Percentiles rank a stretch among this genome's conserved stretches.
Evolutionary conservation across 176 grass and related monocot species (phyloP).

Genomic region (Paspalum notatum): DNA sequence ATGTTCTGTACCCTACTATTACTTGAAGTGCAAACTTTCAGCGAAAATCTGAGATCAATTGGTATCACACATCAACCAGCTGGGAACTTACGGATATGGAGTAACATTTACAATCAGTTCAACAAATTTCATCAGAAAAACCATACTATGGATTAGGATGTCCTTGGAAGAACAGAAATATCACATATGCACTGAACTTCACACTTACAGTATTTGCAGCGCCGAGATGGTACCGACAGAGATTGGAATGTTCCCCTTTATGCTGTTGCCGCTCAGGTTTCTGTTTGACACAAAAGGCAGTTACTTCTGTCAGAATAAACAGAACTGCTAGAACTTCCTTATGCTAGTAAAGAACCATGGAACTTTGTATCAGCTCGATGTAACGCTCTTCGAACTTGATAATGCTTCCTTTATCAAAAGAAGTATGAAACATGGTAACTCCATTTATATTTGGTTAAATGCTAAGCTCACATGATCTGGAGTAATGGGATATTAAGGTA

Average conservation of each 20-base stretch:
- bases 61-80: neutral
- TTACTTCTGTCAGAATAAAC: conserved; percentile 30
- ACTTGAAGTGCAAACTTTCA: neutral
- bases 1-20: conserved; percentile 1
- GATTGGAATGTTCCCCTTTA: conserved; percentile 72
- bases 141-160: neutral
- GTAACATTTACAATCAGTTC: neutral
- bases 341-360: conserved; percentile 6
- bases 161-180: conserved; percentile 26
- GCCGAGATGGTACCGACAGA: conserved; percentile 75
- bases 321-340: neutral
- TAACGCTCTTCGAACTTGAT: no score
- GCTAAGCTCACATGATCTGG: neutral
- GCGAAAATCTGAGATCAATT: conserved; percentile 10
- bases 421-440: neutral
- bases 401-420: neutral
- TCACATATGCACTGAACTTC: neutral
- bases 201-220: conserved; percentile 84
- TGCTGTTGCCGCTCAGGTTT: conserved; percentile 94
- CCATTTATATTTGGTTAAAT: neutral
- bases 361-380: no score
- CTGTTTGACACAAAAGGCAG: conserved; percentile 43
- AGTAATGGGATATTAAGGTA: neutral
- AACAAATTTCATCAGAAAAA: neutral
- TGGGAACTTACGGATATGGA: neutral